phyloP scores from a whole-genome alignment of 345 rosid species.

The Punica granatum region DNA sequence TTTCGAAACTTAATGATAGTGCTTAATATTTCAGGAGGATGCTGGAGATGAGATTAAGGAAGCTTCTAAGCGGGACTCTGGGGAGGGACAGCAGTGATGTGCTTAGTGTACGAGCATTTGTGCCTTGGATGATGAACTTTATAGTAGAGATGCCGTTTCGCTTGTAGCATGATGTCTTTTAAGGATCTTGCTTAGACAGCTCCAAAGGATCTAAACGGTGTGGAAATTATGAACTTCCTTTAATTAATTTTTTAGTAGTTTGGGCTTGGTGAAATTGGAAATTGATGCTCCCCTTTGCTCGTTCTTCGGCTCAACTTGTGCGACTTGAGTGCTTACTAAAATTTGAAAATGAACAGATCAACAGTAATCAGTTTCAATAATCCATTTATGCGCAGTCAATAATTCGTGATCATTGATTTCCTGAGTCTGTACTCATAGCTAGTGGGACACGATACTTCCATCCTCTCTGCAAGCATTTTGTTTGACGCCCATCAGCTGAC shows the following conservation, averaged over 20 bases:
- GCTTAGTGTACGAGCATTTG: slow-evolving; percentile 20
- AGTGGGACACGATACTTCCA: too few species aligned
- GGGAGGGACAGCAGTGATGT: slow-evolving; percentile 46
- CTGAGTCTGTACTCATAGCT: too few species aligned
- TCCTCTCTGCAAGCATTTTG: too few species aligned
- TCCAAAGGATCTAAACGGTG: background rate
- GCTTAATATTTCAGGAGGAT: slow-evolving; percentile 27
- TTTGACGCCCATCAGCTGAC: too few species aligned
- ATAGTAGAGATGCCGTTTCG: slow-evolving; percentile 29
- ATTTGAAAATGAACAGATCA: too few species aligned
- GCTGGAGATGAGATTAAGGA: slow-evolving; percentile 88
- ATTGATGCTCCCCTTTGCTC: background rate
- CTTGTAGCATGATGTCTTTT: slow-evolving; percentile 25
- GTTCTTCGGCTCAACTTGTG: background rate
- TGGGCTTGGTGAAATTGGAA: background rate
- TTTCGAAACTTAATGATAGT: background rate
- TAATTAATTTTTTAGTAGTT: background rate
- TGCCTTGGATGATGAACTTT: slow-evolving; percentile 22
- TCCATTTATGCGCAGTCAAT: too few species aligned
- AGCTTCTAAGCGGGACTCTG: slow-evolving; percentile 58
- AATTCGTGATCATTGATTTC: too few species aligned
- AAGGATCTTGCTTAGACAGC: slow-evolving; percentile 2
- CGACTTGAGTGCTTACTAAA: too few species aligned
- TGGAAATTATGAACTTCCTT: background rate
- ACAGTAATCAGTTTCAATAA: too few species aligned